Evolutionary conservation across 352 stramenopile genomes (phyloP), one percentile per base, ranked within the genome.

Genomic region (Plasmopara muralis): DNA sequence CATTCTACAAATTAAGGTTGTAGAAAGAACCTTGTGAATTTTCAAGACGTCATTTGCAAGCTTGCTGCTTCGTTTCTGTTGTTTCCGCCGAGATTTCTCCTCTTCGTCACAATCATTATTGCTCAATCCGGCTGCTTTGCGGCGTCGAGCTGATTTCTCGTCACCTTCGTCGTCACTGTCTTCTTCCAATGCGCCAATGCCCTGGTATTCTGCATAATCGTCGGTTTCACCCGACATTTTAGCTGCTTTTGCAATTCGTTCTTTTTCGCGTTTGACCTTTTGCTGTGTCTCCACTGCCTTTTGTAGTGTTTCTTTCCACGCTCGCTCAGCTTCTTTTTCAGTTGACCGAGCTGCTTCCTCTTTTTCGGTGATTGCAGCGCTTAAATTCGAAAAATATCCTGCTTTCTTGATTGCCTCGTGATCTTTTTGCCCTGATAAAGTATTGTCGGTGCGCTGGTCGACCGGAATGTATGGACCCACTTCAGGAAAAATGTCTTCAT

Each of bases 401-500:
- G 48, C 31, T 7, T 62, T 57, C 43, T 66, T 69, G 12, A 63
- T 45, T 2, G 37, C 29, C 7, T 58, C 43, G 12, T 64, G 60
- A 28, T 63, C 62, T 0, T 34, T 31, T 12, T 15, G 30, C 1
- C 53, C 49, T n/a, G 43, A 6, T 1, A 51, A 47, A 6, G 58
- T 20, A 15, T 65, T 57, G 15, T 71, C 62, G 6, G 38, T 37
- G 7, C 77, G 74, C 33, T 72, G 60, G n/a, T 86, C 70, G 1
- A 85, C 68, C 0, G 81, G 81, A 4, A 91, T 63, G 47, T 89
- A 89, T 15, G 87, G 76, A 2, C 75, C 76, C 10, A 74, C 75
- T 18, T 89, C 73, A 1, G 74, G 69, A 41, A 91, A 91, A 9
- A 91, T 91, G 56, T 89, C 77, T 53, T 87, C 75, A 2, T 25